These are phyloP conservation scores for Chimonanthus salicifolius DNA, from an alignment of 164 flowering plant genomes.

Conservation along the genomic window DNA sequence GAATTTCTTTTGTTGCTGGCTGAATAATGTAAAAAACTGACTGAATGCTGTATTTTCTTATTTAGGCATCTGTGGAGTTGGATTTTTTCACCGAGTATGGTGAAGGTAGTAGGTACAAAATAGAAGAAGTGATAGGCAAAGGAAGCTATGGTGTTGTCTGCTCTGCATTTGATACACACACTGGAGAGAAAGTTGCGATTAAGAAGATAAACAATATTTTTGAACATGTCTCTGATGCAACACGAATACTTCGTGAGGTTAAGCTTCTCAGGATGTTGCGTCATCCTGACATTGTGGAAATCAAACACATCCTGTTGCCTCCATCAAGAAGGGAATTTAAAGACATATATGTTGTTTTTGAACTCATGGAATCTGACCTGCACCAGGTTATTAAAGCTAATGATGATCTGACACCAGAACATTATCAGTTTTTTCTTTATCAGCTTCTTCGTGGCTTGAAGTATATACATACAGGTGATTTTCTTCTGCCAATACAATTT, in stretches of 20 bases:
- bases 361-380: slow-evolving; percentile 95
- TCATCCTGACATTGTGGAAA: slow-evolving; percentile 97
- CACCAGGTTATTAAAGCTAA: slow-evolving; percentile 98
- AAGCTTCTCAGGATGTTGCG: slow-evolving; percentile 88
- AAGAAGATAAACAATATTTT: slow-evolving; percentile 98
- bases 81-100: slow-evolving; percentile 98
- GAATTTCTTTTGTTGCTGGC: neutral
- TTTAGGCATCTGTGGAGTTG: slow-evolving; percentile 69
- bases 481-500: neutral
- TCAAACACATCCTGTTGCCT: slow-evolving; percentile 91
- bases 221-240: slow-evolving; percentile 96
- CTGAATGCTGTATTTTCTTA: neutral
- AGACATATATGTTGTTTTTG: slow-evolving; percentile 95
- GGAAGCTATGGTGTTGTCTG: slow-evolving; percentile 98
- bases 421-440: slow-evolving; percentile 94
- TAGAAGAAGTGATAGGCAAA: slow-evolving; percentile 97
- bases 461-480: slow-evolving; percentile 85
- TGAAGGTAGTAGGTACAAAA: slow-evolving; percentile 84
- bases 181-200: slow-evolving; percentile 92
- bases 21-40: neutral
- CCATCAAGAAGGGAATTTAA: slow-evolving; percentile 96
- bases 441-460: slow-evolving; percentile 95
- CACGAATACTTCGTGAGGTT: slow-evolving; percentile 93
- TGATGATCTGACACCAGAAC: slow-evolving; percentile 95
- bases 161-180: slow-evolving; percentile 81